Conservation (phyloP, 768 basidiomycete species). For the Macrocybe gigantea region DNA sequence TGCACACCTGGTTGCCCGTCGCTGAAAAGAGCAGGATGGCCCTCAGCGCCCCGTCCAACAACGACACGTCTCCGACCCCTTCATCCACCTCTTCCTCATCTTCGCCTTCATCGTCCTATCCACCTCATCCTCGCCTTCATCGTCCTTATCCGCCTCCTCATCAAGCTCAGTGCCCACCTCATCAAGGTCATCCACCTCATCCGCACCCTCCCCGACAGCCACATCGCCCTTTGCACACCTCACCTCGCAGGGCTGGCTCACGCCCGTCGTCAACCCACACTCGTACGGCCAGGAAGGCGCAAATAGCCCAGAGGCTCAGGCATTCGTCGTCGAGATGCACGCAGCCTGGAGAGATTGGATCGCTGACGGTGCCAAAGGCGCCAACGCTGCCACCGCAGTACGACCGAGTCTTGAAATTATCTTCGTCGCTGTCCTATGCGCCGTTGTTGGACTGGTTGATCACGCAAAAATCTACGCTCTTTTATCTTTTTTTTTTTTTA, state of each 20-base stretch:
- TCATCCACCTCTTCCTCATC: too few species aligned
- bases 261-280: constrained; percentile 73
- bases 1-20: constrained; percentile 42
- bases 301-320: constrained; percentile 70
- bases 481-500: too few species aligned
- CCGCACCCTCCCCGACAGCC: too few species aligned
- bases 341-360: constrained; percentile 77
- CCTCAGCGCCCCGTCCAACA: constrained; percentile 15
- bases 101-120: too few species aligned
- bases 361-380: constrained; percentile 44
- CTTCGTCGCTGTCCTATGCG: too few species aligned
- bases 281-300: constrained; percentile 39
- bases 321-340: constrained; percentile 72
- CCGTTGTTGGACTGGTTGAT: too few species aligned
- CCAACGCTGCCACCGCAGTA: constrained; percentile 20
- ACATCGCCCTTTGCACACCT: constrained; percentile 35
- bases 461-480: too few species aligned
- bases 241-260: constrained; percentile 57
- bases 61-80: constrained; percentile 1
- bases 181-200: too few species aligned
- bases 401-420: too few species aligned
- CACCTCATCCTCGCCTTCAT: too few species aligned
- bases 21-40: constrained; percentile 54
- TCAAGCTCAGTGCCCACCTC: too few species aligned
- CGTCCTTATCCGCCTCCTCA: too few species aligned